Base-by-base conservation (phyloP, 192 early-diverging fungal genomes). In the Gonapodya sp. region DNA sequence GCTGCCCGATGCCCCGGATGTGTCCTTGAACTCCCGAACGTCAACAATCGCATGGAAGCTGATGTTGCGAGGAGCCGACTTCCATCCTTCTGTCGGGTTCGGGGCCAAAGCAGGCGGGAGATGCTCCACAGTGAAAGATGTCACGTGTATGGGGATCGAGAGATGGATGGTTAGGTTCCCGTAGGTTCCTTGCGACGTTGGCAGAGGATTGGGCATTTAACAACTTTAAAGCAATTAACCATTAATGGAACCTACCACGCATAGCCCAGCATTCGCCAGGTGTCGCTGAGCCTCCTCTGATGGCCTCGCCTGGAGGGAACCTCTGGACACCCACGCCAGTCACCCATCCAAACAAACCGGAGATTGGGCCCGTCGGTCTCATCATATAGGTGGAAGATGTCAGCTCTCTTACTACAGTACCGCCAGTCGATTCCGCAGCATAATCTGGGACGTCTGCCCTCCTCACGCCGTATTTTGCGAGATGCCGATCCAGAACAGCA, bases 221-320 rank as follows among this genome's bases (percentile, higher is more conserved):
- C 64, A 72, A 16, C 30, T 72, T 72, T 64, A 16, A 8, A 64
- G 24, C 46, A 8, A 64, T 64, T 24, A 64, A 64, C 46, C 46
- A 24, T 64, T 64, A 24, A 64, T 64, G 24, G 31, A 31, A 34
- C 75, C 31, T 16, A 77, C 75, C 75, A 2, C 34, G 16, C 75
- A 77, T 77, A 2, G 75, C 75, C 75, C 75, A 77, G 75, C 75
- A 77, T 33, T 77, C 75, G 2, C 75, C 75, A 64, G 46, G 46
- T 2, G 34, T 77, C 31, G 30, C 75, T 8, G 18, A 32, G 2
- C 75, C 75, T 2, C 34, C 34, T 18, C 75, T 77, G 75, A 77
- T 77, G 2, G 75, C 75, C 31, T 77, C 75, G 31, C 18, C 34
- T 34, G 75, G 75, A 8, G 75, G 75, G 8, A 18, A 32, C 30